Conservation (phyloP, 352 stramenopile genomes). For the Phytophthora podocarpi region DNA sequence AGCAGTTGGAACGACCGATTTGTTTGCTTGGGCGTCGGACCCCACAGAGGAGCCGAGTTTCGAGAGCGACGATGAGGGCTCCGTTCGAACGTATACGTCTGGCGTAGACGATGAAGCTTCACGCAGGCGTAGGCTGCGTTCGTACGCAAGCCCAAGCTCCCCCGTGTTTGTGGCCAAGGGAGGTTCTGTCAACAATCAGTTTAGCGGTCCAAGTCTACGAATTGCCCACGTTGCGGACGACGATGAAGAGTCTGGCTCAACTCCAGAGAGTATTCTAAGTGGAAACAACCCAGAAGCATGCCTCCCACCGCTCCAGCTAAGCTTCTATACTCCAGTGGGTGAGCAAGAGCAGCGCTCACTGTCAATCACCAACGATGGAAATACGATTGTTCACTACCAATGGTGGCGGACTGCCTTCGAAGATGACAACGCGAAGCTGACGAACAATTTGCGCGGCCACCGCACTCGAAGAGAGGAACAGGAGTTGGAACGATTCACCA, state of each 20-base stretch:
- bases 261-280: background rate
- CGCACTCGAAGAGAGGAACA: conserved; percentile 27
- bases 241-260: conserved; percentile 3
- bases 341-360: conserved; percentile 51
- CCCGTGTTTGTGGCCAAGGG: conserved; percentile 1
- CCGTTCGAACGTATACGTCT: conserved; percentile 12
- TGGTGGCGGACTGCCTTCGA: conserved; percentile 54
- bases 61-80: conserved; percentile 6
- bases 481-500: conserved; percentile 23
- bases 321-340: conserved; percentile 47
- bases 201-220: conserved; percentile 26
- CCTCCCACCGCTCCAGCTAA: conserved; percentile 33
- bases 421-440: conserved; percentile 30
- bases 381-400: conserved; percentile 57
- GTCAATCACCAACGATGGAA: conserved; percentile 54
- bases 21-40: conserved; percentile 74
- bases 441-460: conserved; percentile 29
- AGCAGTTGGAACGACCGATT: conserved; percentile 56
- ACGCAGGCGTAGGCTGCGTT: conserved; percentile 13
- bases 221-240: conserved; percentile 22
- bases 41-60: background rate
- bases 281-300: background rate
- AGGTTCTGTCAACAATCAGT: background rate
- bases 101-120: conserved; percentile 12
- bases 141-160: conserved; percentile 16